These are phyloP conservation scores for Hypoxylon sp. DNA, from an alignment of 2,329 filamentous ascomycete genomes.

Conservation along the genomic window DNA sequence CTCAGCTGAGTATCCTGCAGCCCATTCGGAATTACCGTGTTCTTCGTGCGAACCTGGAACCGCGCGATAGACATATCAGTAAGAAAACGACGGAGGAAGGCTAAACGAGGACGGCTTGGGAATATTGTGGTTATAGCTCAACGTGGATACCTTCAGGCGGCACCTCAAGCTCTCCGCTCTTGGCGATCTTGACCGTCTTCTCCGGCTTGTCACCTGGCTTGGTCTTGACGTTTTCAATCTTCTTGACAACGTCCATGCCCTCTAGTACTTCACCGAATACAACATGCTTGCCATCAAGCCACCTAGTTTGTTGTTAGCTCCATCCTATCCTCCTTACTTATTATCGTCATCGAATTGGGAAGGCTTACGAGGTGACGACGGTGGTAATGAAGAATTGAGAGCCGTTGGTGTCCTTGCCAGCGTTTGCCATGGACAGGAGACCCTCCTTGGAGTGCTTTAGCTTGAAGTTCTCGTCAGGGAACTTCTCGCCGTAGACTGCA, in stretches of 20 bases:
- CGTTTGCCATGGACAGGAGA: slow-evolving; percentile 87
- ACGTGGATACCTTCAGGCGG: slow-evolving; percentile 93
- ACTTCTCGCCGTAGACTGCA: slow-evolving; percentile 85
- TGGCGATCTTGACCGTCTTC: slow-evolving; percentile 79
- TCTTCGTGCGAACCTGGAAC: slow-evolving; percentile 54
- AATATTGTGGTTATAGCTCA: slow-evolving; percentile 76
- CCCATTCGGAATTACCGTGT: slow-evolving; percentile 56
- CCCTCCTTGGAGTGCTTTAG: slow-evolving; percentile 90
- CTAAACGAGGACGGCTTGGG: slow-evolving; percentile 49
- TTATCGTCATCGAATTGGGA: slow-evolving; percentile 15
- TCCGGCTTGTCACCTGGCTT: slow-evolving; percentile 75
- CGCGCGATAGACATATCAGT: slow-evolving; percentile 51
- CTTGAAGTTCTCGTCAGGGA: slow-evolving; percentile 95
- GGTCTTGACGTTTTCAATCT: slow-evolving; percentile 81
- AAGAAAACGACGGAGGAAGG: slow-evolving; percentile 55
- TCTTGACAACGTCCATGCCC: slow-evolving; percentile 83
- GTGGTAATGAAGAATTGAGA: slow-evolving; percentile 95
- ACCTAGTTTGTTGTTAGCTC: slow-evolving; percentile 61
- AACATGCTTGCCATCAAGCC: slow-evolving; percentile 87
- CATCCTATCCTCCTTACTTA: background rate
- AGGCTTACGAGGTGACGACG: slow-evolving; percentile 77
- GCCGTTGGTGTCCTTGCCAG: slow-evolving; percentile 87
- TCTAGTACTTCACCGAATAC: slow-evolving; percentile 92
- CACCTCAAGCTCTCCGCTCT: slow-evolving; percentile 86
- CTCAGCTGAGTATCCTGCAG: slow-evolving; percentile 55